These are phyloP conservation scores for Musa schizocarpa DNA, from an alignment of 176 grass and related monocot genomes.

Conservation along the genomic window DNA sequence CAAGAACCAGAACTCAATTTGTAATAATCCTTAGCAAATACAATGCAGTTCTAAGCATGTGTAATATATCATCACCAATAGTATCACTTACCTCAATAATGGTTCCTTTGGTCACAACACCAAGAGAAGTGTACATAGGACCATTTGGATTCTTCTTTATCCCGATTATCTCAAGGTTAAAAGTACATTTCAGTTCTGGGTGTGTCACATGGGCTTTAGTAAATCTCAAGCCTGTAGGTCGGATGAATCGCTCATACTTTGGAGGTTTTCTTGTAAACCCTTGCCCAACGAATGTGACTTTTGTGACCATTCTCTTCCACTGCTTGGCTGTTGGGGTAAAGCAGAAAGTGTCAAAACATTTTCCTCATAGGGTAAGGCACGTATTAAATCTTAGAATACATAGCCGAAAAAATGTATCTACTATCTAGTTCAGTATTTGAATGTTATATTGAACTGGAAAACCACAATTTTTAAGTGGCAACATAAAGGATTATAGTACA, in stretches of 20 bases:
- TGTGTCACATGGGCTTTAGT: conserved; percentile 86
- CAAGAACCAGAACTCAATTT: too few species aligned
- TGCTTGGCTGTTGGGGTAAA: conserved; percentile 56
- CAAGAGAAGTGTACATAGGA: conserved; percentile 88
- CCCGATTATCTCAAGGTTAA: conserved; percentile 82
- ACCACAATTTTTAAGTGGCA: too few species aligned
- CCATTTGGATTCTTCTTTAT: conserved; percentile 96
- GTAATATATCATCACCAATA: not conserved
- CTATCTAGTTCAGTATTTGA: too few species aligned
- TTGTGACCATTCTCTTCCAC: conserved; percentile 96
- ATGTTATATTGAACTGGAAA: too few species aligned
- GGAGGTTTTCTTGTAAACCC: conserved; percentile 91
- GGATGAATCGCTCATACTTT: conserved; percentile 82
- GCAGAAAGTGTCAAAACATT: not conserved
- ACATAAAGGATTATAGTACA: too few species aligned
- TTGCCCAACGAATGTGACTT: conserved; percentile 76
- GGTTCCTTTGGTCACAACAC: conserved; percentile 79
- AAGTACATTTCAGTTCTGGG: conserved; percentile 84
- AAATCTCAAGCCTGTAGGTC: conserved; percentile 73
- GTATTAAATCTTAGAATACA: too few species aligned
- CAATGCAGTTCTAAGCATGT: not conserved
- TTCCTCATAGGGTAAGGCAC: too few species aligned
- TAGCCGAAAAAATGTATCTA: too few species aligned
- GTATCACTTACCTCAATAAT: conserved; percentile 60
- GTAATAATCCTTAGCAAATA: not conserved